Evolutionary conservation across 2,329 filamentous ascomycete species (phyloP), one percentile per base, ranked within the genome.

Genomic region (Exophiala viscosa): DNA sequence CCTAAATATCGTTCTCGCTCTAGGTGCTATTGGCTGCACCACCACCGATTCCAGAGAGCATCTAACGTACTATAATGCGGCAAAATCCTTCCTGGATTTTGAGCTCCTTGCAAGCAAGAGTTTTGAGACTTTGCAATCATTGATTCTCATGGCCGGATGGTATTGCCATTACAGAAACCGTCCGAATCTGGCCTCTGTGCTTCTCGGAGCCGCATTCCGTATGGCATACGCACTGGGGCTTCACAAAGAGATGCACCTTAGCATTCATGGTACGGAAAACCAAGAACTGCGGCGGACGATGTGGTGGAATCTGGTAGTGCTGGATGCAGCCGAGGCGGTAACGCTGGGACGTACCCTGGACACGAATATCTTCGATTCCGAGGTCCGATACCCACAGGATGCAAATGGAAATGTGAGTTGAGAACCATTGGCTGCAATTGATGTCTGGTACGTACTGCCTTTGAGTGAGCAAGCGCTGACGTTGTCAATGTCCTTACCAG

Each of bases 1-100:
- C 10, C 33, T 62, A 6, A 64, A 62, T 14, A 64, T 62, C 50
- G 60, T 64, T 7, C 49, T 62, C 28, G 59, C 62, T 1, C 38
- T 64, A n/a, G 62, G 62, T 1, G 58, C 54, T 13, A 53, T 64
- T 43, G 50, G 57, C 45, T 20, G 45, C 54, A 35, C 56, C 42
- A 40, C 32, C 49, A 53, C 40, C 13, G 59, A 63, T 9, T 47
- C 46, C 3, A 50, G 28, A 35, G 50, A 53, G 44, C 55, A 62
- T 42, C 41, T 52, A 13, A 41, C 44, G 18, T 63, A 61, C 18
- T 63, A 62, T 32, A 48, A 56, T 13, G 41, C 52, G 2, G 59
- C 60, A 5, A 51, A 59, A 41, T 50, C 54, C 11, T 49, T 57
- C 28, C 44, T 63, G n/a, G 55, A 55, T 17, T 35, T 63, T 15